Conservation (phyloP, 129 eudicot genomes). For the Erigeron canadensis region DNA sequence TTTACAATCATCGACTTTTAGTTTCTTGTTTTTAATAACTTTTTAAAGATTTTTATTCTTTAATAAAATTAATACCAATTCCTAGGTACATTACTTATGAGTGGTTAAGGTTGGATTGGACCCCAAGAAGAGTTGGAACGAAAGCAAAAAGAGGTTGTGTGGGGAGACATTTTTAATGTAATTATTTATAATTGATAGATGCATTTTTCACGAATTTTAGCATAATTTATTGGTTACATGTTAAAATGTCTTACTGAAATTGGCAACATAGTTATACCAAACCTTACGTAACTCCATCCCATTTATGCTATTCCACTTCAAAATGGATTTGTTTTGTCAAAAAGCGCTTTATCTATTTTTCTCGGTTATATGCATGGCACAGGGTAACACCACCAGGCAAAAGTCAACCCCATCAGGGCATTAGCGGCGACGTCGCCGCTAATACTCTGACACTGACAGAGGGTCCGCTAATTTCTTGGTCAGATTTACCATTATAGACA, state of each 20-base stretch:
- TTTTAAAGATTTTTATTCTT: no score
- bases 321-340: not conserved
- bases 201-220: conserved; percentile 16
- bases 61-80: no score
- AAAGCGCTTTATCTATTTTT: no score
- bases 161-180: not conserved
- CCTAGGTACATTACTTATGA: not conserved
- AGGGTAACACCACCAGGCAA: no score
- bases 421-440: no score
- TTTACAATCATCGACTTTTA: no score
- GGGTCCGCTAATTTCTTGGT: no score
- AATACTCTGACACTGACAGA: no score
- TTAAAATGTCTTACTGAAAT: conserved; percentile 9
- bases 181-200: not conserved
- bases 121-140: conserved; percentile 23
- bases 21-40: no score
- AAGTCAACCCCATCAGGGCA: no score
- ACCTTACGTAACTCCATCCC: conserved; percentile 6
- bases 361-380: no score
- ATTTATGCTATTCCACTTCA: not conserved
- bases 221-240: conserved; percentile 20
- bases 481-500: no score
- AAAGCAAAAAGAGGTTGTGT: conserved; percentile 8
- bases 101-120: not conserved
- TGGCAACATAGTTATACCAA: conserved; percentile 6